phyloP scores from a whole-genome alignment of 768 basidiomycete species.

The Cystofilobasidium bisporidii region DNA sequence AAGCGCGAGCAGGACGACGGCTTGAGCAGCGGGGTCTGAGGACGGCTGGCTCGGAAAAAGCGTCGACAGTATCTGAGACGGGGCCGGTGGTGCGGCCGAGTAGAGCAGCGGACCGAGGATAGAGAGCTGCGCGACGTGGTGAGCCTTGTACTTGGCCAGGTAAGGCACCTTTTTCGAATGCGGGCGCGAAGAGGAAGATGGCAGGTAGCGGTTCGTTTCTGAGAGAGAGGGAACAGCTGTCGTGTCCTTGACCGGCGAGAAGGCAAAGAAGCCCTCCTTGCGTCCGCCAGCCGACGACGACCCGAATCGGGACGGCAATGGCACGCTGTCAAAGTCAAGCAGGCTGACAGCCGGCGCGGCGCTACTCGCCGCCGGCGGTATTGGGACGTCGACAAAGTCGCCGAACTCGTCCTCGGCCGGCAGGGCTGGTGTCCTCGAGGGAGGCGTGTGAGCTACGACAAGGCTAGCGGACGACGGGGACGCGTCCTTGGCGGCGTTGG shows the following conservation, averaged over 20 bases:
- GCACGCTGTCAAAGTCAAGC: conserved; percentile 40
- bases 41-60: conserved; percentile 43
- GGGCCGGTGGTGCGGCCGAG: conserved; percentile 53
- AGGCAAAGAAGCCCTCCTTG: conserved; percentile 40
- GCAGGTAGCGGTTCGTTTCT: conserved; percentile 28
- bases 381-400: conserved; percentile 33
- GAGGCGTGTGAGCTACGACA: conserved; percentile 30
- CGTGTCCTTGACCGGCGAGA: conserved; percentile 27
- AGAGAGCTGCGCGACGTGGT: conserved; percentile 56
- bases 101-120: conserved; percentile 53
- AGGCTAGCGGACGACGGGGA: background rate
- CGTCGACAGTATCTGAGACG: conserved; percentile 45
- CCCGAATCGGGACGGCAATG: conserved; percentile 34
- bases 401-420: conserved; percentile 39
- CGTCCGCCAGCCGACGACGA: conserved; percentile 28
- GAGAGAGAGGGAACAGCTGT: conserved; percentile 29
- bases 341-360: conserved; percentile 31
- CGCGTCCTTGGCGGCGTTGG: background rate
- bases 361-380: background rate
- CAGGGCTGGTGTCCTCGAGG: background rate
- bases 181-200: conserved; percentile 39
- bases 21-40: conserved; percentile 46
- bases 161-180: conserved; percentile 41
- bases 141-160: conserved; percentile 52
- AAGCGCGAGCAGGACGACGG: conserved; percentile 62